Conservation (phyloP, 148 eudicot species). For the Cornus kousa region DNA sequence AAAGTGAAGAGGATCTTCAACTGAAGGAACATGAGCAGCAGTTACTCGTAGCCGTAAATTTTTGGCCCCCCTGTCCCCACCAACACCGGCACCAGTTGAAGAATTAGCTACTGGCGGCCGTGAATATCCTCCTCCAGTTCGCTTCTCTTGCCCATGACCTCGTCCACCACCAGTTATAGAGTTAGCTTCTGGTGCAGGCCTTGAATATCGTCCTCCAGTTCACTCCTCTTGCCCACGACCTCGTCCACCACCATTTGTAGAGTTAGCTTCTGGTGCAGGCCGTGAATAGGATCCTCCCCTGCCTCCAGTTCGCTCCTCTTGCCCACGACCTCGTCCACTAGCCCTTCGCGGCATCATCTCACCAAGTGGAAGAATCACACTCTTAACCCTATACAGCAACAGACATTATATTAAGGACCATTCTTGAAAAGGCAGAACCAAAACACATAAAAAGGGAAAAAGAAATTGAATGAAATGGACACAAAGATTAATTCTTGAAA, state of each 20-base stretch:
- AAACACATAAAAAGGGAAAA: too few species aligned
- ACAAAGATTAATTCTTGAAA: too few species aligned
- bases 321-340: conserved; percentile 6
- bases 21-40: too few species aligned
- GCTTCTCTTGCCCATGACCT: neutral
- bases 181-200: too few species aligned
- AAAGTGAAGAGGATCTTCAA: too few species aligned
- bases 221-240: neutral
- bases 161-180: too few species aligned
- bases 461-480: too few species aligned
- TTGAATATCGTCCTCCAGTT: too few species aligned
- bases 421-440: too few species aligned
- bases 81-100: neutral
- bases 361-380: neutral
- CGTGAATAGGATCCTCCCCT: neutral
- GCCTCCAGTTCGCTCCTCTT: neutral
- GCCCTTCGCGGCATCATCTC: neutral
- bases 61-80: neutral
- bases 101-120: neutral
- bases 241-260: neutral
- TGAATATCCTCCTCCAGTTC: conserved; percentile 3
- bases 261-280: neutral
- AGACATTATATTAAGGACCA: neutral
- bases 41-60: too few species aligned
- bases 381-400: neutral